Evolutionary conservation across 306 rosid genomes (phyloP).

Genomic region (Pueraria montana): DNA sequence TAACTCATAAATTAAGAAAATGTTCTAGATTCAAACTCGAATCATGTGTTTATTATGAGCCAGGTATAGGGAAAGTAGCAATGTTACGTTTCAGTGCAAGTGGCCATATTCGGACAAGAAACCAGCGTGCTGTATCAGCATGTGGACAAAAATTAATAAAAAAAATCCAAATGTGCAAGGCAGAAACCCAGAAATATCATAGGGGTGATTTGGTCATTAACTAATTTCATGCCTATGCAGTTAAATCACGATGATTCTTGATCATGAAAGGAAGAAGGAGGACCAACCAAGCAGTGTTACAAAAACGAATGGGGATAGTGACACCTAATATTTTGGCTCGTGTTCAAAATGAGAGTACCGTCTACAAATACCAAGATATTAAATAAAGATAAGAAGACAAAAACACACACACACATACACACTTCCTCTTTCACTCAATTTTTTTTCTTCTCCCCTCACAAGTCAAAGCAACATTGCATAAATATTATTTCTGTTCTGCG

Average conservation of each 20-base stretch:
- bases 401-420: conserved; percentile 26
- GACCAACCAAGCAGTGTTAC: conserved; percentile 34
- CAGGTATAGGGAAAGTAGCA: background rate
- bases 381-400: conserved; percentile 52
- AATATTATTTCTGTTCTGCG: conserved; percentile 24
- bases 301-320: conserved; percentile 7
- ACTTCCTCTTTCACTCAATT: conserved; percentile 54
- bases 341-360: conserved; percentile 51
- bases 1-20: background rate
- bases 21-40: background rate
- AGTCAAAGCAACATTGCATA: conserved; percentile 10
- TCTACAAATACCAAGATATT: conserved; percentile 39
- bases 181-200: conserved; percentile 45
- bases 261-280: conserved; percentile 20
- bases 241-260: conserved; percentile 25
- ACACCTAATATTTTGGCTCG: conserved; percentile 48
- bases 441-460: conserved; percentile 5
- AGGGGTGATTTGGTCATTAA: conserved; percentile 47
- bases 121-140: conserved; percentile 32
- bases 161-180: conserved; percentile 7
- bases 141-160: background rate
- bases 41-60: background rate
- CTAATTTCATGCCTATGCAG: conserved; percentile 19
- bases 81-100: conserved; percentile 26
- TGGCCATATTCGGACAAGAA: conserved; percentile 37